Conservation (phyloP, 768 basidiomycete species). For the Galerina marginata region DNA sequence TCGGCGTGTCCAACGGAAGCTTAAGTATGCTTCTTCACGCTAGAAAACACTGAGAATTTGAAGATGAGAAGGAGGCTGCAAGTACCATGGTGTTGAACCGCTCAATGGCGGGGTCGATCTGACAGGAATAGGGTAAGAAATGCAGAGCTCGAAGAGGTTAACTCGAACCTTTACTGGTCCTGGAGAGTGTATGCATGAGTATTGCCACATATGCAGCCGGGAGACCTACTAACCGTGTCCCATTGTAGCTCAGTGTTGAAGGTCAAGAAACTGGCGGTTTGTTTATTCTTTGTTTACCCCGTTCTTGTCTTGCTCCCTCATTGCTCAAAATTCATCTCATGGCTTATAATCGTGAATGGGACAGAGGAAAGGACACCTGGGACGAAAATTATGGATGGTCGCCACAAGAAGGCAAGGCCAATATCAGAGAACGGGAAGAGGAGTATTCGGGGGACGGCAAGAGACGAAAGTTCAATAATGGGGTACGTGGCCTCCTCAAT, state of each 20-base stretch:
- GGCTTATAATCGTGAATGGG: conserved; percentile 88
- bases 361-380: conserved; percentile 75
- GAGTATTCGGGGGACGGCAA: conserved; percentile 74
- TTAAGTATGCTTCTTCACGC: conserved; percentile 86
- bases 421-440: conserved; percentile 66
- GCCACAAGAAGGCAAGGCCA: conserved; percentile 32
- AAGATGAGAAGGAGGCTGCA: conserved; percentile 1
- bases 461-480: conserved; percentile 79
- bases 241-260: conserved; percentile 32
- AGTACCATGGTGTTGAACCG: conserved; percentile 57
- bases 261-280: conserved; percentile 33
- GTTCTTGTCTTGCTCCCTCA: conserved; percentile 33
- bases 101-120: conserved; percentile 65
- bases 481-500: conserved; percentile 49
- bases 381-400: conserved; percentile 50
- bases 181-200: conserved; percentile 30
- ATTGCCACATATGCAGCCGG: conserved; percentile 6
- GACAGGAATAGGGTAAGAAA: conserved; percentile 2
- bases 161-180: conserved; percentile 61
- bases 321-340: conserved; percentile 42
- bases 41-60: conserved; percentile 33
- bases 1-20: conserved; percentile 79
- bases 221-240: conserved; percentile 58
- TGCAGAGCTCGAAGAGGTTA: neutral
- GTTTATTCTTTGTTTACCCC: conserved; percentile 45